A percentile compares a stretch with the other conserved stretches of the same genome.
These are phyloP conservation scores for Amanita inopinata DNA, from an alignment of 768 basidiomycete species.

Conservation along the genomic window DNA sequence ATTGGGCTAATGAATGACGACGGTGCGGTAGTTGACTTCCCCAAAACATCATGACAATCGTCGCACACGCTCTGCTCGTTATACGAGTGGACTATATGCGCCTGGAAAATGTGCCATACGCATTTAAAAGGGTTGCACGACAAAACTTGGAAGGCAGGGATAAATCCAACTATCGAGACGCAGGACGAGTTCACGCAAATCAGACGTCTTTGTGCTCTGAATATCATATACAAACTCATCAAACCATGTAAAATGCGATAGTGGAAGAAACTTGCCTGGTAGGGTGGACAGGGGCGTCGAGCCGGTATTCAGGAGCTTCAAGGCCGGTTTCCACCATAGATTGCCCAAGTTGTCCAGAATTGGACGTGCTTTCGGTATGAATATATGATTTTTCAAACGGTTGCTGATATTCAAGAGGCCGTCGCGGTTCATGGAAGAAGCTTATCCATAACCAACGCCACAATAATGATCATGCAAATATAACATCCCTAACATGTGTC, in stretches of 20 bases:
- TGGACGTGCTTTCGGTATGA: too few species aligned
- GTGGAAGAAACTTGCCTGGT: background rate
- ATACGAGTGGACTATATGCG: background rate
- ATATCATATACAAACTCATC: background rate
- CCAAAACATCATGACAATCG: slow-evolving; percentile 1
- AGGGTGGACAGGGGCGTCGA: too few species aligned
- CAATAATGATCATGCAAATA: too few species aligned
- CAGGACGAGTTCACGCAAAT: background rate
- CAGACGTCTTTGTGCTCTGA: background rate
- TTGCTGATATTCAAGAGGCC: too few species aligned
- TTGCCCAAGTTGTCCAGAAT: too few species aligned
- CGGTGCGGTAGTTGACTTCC: background rate
- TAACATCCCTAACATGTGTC: too few species aligned
- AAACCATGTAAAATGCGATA: background rate
- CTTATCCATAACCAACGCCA: too few species aligned
- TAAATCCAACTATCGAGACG: background rate
- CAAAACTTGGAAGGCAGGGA: background rate
- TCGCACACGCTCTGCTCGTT: background rate
- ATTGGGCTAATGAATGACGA: slow-evolving; percentile 14
- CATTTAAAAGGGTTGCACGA: background rate
- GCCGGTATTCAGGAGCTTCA: too few species aligned
- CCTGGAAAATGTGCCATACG: background rate
- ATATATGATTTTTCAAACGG: too few species aligned
- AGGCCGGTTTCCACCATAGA: too few species aligned
- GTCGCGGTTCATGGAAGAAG: too few species aligned